A percentile compares a stretch with the other conserved stretches of the same genome.
Evolutionary conservation across 495 filamentous ascomycete species (phyloP).

Genomic region (Xylaria acuta): DNA sequence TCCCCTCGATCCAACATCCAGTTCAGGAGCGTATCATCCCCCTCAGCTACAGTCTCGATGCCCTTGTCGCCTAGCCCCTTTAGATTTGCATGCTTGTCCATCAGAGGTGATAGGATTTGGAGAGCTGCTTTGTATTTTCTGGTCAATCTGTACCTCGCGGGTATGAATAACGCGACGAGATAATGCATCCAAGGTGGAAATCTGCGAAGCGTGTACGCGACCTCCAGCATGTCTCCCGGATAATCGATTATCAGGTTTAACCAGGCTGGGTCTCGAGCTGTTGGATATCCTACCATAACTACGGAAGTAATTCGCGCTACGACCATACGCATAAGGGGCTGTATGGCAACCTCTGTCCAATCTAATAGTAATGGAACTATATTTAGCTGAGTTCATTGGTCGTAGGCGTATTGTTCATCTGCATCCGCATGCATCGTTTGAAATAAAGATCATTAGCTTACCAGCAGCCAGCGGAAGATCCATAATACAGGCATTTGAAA

Average conservation of each 20-base stretch:
- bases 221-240: not conserved
- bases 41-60: not conserved
- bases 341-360: conserved; percentile 21
- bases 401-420: not conserved
- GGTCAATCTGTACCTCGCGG: conserved; percentile 1
- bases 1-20: conserved; percentile 25
- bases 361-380: not conserved
- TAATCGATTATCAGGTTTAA: conserved; percentile 50
- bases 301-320: conserved; percentile 52
- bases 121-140: not conserved
- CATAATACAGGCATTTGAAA: not conserved
- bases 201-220: conserved; percentile 39
- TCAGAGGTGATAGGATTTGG: not conserved
- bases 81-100: not conserved
- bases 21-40: conserved; percentile 19
- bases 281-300: conserved; percentile 49
- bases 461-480: not conserved
- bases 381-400: not conserved
- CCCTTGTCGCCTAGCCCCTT: not conserved
- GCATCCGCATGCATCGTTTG: not conserved
- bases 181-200: conserved; percentile 24
- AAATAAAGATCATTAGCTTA: not conserved
- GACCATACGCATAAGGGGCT: conserved; percentile 28
- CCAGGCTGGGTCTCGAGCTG: conserved; percentile 55
- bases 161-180: conserved; percentile 12